Percentiles rank a stretch among this genome's conserved stretches.
These are phyloP conservation scores for Phaeosphaeriaceae sp. DNA, from an alignment of 2,329 filamentous ascomycete genomes.

Conservation along the genomic window DNA sequence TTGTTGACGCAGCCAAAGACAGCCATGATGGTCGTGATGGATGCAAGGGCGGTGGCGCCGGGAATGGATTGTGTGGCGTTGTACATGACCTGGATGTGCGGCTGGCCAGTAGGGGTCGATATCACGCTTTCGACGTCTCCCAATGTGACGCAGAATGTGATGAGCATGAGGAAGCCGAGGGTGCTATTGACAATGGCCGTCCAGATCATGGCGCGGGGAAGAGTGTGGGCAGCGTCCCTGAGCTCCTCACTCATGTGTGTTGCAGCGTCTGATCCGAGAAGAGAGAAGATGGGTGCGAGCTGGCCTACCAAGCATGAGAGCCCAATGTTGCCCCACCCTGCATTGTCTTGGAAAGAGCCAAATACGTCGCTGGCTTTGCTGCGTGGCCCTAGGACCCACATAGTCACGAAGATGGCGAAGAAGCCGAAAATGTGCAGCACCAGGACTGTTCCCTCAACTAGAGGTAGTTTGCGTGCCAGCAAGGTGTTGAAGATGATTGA, in stretches of 20 bases:
- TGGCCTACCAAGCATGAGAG: conserved; percentile 33
- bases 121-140: conserved; percentile 25
- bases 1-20: conserved; percentile 34
- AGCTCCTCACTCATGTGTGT: conserved; percentile 45
- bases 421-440: conserved; percentile 59
- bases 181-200: conserved; percentile 48
- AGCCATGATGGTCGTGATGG: conserved; percentile 34
- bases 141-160: conserved; percentile 38
- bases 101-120: conserved; percentile 23
- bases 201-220: conserved; percentile 52
- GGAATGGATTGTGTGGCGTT: conserved; percentile 30
- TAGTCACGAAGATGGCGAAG: conserved; percentile 54
- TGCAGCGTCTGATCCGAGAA: conserved; percentile 38
- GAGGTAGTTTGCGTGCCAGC: conserved; percentile 53
- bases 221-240: conserved; percentile 38
- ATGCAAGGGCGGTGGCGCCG: conserved; percentile 28
- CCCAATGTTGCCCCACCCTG: conserved; percentile 33
- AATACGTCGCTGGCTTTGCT: conserved; percentile 31
- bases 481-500: conserved; percentile 55
- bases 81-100: conserved; percentile 34
- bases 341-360: conserved; percentile 32
- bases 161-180: conserved; percentile 48
- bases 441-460: conserved; percentile 56
- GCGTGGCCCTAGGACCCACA: conserved; percentile 39
- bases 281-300: conserved; percentile 27